A percentile compares a stretch with the other conserved stretches of the same genome.
Evolutionary conservation across 495 filamentous ascomycete genomes (phyloP).

Genomic region (Echria macrotheca): DNA sequence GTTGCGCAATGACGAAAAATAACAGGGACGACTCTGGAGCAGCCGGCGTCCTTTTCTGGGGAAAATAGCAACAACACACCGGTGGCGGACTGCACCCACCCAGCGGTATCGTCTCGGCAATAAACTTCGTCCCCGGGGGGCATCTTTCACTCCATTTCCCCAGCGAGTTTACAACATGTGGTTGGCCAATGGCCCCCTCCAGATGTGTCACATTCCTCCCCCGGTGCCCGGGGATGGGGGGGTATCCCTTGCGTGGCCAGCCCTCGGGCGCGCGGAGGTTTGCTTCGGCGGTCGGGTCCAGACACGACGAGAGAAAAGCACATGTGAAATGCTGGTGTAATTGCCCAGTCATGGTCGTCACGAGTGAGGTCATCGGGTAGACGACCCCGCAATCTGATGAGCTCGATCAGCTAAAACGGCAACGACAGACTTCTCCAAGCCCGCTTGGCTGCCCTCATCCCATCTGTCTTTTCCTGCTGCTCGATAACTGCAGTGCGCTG

Average conservation of each 20-base stretch:
- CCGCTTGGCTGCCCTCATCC: slow-evolving; percentile 7
- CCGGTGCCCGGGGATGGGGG: background rate
- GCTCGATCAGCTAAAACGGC: background rate
- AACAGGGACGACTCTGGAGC: background rate
- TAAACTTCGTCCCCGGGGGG: slow-evolving; percentile 5
- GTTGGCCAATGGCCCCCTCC: background rate
- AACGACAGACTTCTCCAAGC: background rate
- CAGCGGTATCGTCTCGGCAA: background rate
- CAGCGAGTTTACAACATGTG: slow-evolving; percentile 1
- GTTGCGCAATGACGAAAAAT: slow-evolving; percentile 12
- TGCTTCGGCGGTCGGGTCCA: background rate
- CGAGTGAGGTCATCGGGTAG: slow-evolving; percentile 13
- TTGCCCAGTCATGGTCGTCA: background rate
- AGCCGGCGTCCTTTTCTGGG: too few species aligned
- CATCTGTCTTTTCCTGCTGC: background rate
- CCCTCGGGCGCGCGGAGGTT: background rate
- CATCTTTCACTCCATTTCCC: background rate
- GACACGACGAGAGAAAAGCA: background rate
- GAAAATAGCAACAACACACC: too few species aligned
- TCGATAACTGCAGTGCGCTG: background rate
- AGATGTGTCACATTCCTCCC: background rate
- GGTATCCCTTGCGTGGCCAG: background rate
- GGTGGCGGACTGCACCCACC: too few species aligned
- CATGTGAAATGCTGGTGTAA: slow-evolving; percentile 9
- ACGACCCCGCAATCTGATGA: slow-evolving; percentile 5